Evolutionary conservation across 345 rosid genomes (phyloP).

Genomic region (Crucihimalaya himalaica): DNA sequence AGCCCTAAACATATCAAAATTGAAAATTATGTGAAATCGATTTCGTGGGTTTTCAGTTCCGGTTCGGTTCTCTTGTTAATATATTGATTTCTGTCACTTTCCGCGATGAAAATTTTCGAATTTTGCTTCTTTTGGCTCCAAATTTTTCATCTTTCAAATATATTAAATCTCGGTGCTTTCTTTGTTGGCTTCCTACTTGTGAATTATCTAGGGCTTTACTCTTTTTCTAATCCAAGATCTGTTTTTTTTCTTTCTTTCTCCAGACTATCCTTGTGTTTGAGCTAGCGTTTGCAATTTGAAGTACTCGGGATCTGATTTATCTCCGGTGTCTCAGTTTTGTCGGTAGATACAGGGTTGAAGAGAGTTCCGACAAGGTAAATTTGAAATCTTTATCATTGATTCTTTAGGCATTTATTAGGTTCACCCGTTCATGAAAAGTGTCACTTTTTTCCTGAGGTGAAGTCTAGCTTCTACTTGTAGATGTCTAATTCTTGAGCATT

Average conservation of each 20-base stretch:
- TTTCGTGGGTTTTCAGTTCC: conserved; percentile 25
- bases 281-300: conserved; percentile 11
- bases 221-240: conserved; percentile 33
- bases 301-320: conserved; percentile 20
- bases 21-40: conserved; percentile 22
- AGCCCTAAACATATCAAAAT: neutral
- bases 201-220: conserved; percentile 22
- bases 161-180: conserved; percentile 16
- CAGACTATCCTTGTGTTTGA: conserved; percentile 24
- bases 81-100: conserved; percentile 38
- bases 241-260: conserved; percentile 5
- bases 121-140: conserved; percentile 41
- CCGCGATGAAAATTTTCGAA: conserved; percentile 35
- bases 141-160: neutral
- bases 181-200: neutral
- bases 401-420: neutral
- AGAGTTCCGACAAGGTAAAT: conserved; percentile 19
- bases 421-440: neutral
- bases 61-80: conserved; percentile 38
- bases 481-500: conserved; percentile 19
- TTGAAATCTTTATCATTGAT: conserved; percentile 6
- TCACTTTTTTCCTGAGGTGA: neutral
- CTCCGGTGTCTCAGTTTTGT: conserved; percentile 11
- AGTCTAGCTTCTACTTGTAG: conserved; percentile 1
- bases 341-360: conserved; percentile 15